These are phyloP conservation scores for Phaffomyces thermotolerans DNA, from an alignment of 805 yeast genomes.

Conservation along the genomic window DNA sequence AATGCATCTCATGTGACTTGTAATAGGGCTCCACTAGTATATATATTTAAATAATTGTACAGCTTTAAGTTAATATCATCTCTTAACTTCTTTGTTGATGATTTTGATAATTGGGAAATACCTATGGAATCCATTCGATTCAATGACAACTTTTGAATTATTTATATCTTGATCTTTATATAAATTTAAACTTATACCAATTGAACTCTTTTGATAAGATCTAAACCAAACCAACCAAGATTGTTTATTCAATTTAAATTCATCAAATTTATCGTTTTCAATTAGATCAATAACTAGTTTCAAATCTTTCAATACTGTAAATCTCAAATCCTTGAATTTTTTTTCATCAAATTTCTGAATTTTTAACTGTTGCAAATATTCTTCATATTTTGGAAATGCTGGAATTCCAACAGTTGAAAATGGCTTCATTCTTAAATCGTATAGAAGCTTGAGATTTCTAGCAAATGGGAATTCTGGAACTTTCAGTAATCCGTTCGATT, in stretches of 20 bases:
- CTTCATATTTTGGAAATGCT: conserved; percentile 36
- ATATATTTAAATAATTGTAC: too few species aligned
- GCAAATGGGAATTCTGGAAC: conserved; percentile 23
- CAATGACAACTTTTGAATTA: conserved; percentile 20
- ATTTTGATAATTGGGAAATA: conserved; percentile 38
- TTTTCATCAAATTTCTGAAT: not conserved
- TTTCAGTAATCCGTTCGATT: conserved; percentile 21
- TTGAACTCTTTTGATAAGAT: conserved; percentile 24
- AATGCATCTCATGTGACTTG: not conserved
- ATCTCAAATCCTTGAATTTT: not conserved
- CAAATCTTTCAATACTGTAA: not conserved
- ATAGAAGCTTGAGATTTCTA: conserved; percentile 28
- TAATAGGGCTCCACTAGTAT: not conserved
- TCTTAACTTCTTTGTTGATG: conserved; percentile 6
- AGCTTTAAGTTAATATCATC: too few species aligned
- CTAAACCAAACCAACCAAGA: conserved; percentile 27
- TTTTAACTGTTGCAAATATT: conserved; percentile 10
- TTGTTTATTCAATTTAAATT: conserved; percentile 21
- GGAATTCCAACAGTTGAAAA: conserved; percentile 80
- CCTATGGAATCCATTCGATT: conserved; percentile 33
- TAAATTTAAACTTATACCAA: conserved; percentile 19
- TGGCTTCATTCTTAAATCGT: conserved; percentile 65
- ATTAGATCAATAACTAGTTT: not conserved
- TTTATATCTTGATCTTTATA: conserved; percentile 4
- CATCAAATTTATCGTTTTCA: not conserved